Evolutionary conservation across 2,329 filamentous ascomycete genomes (phyloP).

Genomic region (Mariannaea elegans): DNA sequence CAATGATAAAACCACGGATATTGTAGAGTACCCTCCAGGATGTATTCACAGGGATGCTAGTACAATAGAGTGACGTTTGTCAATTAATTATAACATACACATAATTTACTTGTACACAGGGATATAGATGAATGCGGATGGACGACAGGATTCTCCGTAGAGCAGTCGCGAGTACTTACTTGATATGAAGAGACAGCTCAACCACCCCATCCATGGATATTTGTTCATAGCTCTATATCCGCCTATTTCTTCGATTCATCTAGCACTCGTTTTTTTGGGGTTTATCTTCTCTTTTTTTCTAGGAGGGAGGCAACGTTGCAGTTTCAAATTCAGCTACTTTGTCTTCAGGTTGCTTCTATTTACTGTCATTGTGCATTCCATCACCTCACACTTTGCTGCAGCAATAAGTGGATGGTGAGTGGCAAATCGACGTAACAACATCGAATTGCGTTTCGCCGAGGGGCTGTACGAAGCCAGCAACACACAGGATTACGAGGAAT

Average conservation of each 20-base stretch:
- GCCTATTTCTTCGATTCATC: no score
- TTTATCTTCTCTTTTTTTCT: no score
- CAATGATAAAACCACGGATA: background rate
- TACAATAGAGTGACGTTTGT: conserved; percentile 2
- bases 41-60: background rate
- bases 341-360: background rate
- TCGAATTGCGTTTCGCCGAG: background rate
- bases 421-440: conserved; percentile 7
- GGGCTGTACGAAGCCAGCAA: conserved; percentile 1
- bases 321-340: no score
- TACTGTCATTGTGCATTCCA: background rate
- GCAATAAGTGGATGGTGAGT: background rate
- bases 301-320: no score
- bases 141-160: background rate
- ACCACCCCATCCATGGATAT: no score
- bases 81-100: no score
- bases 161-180: no score
- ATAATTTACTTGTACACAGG: background rate
- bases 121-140: background rate
- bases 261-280: no score
- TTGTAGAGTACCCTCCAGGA: background rate
- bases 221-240: no score
- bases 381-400: background rate
- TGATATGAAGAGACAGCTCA: no score
- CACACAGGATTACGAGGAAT: background rate